Conservation (phyloP, 495 filamentous ascomycete species). For the Penicillium paradoxum region DNA sequence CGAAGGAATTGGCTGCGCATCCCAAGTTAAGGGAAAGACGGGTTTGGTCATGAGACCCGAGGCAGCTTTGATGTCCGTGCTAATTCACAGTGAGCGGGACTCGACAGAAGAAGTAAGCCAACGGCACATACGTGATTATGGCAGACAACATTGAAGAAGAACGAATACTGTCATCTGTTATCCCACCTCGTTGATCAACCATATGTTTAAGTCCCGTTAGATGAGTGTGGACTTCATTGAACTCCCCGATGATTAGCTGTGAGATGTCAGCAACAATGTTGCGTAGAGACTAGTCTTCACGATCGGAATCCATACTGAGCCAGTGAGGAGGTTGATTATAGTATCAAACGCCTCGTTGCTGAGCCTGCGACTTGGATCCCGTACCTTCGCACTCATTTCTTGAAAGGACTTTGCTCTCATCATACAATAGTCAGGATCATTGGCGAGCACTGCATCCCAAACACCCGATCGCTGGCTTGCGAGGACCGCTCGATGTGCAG, state of each 20-base stretch:
- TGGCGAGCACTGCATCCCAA: conserved; percentile 3
- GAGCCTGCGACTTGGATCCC: conserved; percentile 22
- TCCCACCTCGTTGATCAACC: conserved; percentile 35
- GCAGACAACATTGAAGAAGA: conserved; percentile 25
- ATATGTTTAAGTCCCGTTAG: conserved; percentile 30
- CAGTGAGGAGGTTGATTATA: conserved; percentile 33
- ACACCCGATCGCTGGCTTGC: conserved; percentile 14
- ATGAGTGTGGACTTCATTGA: conserved; percentile 32
- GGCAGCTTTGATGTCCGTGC: conserved; percentile 33
- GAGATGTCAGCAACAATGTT: conserved; percentile 2
- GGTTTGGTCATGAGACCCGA: conserved; percentile 32
- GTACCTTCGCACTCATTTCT: conserved; percentile 32
- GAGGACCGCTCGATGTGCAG: conserved; percentile 32
- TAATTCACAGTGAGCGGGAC: conserved; percentile 2
- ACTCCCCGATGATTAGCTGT: conserved; percentile 31
- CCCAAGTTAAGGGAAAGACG: conserved; percentile 35
- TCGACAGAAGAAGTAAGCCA: neutral
- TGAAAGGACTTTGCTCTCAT: conserved; percentile 33
- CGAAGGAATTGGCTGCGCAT: conserved; percentile 20
- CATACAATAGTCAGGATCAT: conserved; percentile 32
- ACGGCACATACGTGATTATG: conserved; percentile 25
- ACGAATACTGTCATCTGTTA: conserved; percentile 24
- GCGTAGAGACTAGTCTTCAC: neutral
- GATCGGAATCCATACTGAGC: conserved; percentile 21
- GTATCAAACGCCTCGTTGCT: conserved; percentile 34